Conservation (phyloP, 1,139 yeast species). For the Nakaseomyces glabratus region DNA sequence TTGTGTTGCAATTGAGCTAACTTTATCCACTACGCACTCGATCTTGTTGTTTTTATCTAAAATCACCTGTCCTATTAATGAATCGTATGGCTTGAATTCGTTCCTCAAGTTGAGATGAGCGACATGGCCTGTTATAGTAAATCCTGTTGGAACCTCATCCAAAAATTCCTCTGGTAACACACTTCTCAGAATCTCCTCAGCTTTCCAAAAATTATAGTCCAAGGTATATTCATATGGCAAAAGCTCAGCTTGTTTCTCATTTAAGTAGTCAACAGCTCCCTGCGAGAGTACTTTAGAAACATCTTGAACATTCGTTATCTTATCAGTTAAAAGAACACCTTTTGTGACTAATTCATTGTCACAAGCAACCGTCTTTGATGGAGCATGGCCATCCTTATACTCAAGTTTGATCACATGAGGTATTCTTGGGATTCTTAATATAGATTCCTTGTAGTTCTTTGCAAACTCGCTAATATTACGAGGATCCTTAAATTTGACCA, state of each 20-base stretch:
- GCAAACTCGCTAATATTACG: conserved; percentile 45
- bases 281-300: conserved; percentile 36
- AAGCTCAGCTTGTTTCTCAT: conserved; percentile 40
- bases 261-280: conserved; percentile 39
- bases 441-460: conserved; percentile 41
- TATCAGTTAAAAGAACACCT: conserved; percentile 57
- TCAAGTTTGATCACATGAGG: conserved; percentile 53
- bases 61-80: conserved; percentile 79
- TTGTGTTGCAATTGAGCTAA: conserved; percentile 75
- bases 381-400: conserved; percentile 12
- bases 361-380: conserved; percentile 16
- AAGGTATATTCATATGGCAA: conserved; percentile 49
- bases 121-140: conserved; percentile 89
- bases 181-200: conserved; percentile 74
- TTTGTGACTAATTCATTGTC: conserved; percentile 35
- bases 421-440: conserved; percentile 53
- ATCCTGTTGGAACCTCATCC: conserved; percentile 80
- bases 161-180: conserved; percentile 64
- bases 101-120: conserved; percentile 86
- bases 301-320: conserved; percentile 35
- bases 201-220: conserved; percentile 74
- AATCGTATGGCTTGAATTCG: conserved; percentile 75
- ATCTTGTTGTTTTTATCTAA: conserved; percentile 76
- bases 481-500: conserved; percentile 64
- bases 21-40: conserved; percentile 88